Evolutionary conservation across 768 basidiomycete genomes (phyloP), one percentile per base, ranked within the genome.

Genomic region (Grammothele lineata): DNA sequence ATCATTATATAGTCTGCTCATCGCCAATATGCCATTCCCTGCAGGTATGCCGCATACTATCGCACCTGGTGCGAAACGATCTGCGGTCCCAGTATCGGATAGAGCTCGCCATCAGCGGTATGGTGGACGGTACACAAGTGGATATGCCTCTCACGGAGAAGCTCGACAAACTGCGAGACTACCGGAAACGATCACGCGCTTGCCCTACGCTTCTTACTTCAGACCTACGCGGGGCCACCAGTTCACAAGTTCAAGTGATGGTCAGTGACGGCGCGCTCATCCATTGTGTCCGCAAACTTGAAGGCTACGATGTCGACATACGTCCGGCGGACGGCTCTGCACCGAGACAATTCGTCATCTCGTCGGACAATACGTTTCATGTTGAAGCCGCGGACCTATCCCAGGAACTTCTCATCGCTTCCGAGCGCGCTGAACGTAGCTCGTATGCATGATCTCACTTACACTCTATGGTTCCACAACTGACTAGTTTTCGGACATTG

Each of bases 131-230:
- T 1, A 41, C 52, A 0, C 35, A 53, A 5, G 38, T 22, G 1
- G 37, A 42, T 1, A 14, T 62, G 30, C 42, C 56, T 15, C 47
- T 60, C 30, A 48, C 51, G 3, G 63, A 68, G 0, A 23, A 27
- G 17, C 46, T 47, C 25, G 38, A 14, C 10, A 33, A 21, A 21
- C 38, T 47, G 38, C 26, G 17, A 14, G 40, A 42, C 8, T 18
- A 42, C 18, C 40, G 40, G 27, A 30, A 7, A 30, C 27, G 27
- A 7, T 14, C 27, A 30, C 27, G 27, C 27, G 7, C 8, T 30
- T 14, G 27, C 27, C 14, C 8, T 14, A 7, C 27, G 27, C 27
- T 14, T 30, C 27, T 14, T 14, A 30, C 27, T 30, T 14, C 8
- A 7, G 27, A 14, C 27, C 27, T 7, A 14, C 27, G 27, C 7